phyloP scores from a whole-genome alignment of 208 protist genomes.

The Kentomonas sorsogonicus region DNA sequence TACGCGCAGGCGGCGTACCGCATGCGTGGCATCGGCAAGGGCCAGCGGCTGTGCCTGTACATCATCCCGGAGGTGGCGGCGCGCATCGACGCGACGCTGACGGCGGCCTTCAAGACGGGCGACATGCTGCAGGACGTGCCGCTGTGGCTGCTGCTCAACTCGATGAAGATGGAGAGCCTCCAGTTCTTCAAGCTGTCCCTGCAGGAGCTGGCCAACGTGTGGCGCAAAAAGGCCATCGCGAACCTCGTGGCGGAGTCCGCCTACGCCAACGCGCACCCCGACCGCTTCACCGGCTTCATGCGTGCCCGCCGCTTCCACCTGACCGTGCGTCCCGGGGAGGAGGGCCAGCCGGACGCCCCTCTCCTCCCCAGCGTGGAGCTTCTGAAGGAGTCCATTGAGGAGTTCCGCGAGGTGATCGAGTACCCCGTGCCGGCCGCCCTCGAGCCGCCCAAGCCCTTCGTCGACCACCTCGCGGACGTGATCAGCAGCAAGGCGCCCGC shows the following conservation, averaged over 20 bases:
- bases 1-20: conserved; percentile 91
- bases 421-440: conserved; percentile 43
- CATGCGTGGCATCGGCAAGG: conserved; percentile 92
- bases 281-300: conserved; percentile 36
- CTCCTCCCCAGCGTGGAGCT: conserved; percentile 22
- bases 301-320: conserved; percentile 52
- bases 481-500: conserved; percentile 25
- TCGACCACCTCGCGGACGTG: conserved; percentile 47
- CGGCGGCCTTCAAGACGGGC: conserved; percentile 27
- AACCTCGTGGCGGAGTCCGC: conserved; percentile 59
- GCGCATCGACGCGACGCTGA: conserved; percentile 57
- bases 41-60: conserved; percentile 89
- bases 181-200: conserved; percentile 88
- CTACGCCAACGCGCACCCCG: conserved; percentile 36
- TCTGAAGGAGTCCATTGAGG: conserved; percentile 47
- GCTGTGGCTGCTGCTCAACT: conserved; percentile 88
- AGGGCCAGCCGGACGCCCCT: not conserved
- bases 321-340: conserved; percentile 11
- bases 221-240: conserved; percentile 78
- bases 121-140: conserved; percentile 75
- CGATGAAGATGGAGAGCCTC: conserved; percentile 73
- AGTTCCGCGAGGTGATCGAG: conserved; percentile 72
- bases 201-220: conserved; percentile 89
- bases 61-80: conserved; percentile 90
- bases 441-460: conserved; percentile 31